Conservation (phyloP, 139 green algal species). For the Coelastrella sp. region DNA sequence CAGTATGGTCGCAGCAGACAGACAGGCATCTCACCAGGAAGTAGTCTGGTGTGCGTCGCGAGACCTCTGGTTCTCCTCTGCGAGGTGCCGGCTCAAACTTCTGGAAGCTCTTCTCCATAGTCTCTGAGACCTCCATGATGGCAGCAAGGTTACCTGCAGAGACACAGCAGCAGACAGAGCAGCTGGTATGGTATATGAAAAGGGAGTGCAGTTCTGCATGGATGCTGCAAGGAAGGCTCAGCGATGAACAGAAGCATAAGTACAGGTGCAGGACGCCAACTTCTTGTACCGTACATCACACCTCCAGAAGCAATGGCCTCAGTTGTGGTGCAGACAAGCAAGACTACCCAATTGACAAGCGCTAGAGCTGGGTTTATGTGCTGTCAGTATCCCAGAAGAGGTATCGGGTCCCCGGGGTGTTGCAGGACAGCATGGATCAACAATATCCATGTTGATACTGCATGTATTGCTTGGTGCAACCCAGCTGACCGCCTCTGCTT, state of each 20-base stretch:
- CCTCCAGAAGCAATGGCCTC: too few relatives aligned
- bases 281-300: too few relatives aligned
- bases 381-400: too few relatives aligned
- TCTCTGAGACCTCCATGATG: conserved; percentile 99
- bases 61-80: conserved; percentile 91
- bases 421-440: not conserved
- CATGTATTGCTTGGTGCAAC: not conserved
- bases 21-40: conserved; percentile 80
- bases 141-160: conserved; percentile 93
- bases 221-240: too few relatives aligned
- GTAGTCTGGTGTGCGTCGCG: conserved; percentile 89
- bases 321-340: too few relatives aligned
- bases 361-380: too few relatives aligned
- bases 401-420: not conserved
- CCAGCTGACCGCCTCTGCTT: not conserved
- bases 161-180: not conserved
- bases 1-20: too few relatives aligned
- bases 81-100: conserved; percentile 98
- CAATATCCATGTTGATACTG: not conserved
- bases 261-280: too few relatives aligned
- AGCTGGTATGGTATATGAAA: not conserved
- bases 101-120: conserved; percentile 90
- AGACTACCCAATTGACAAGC: too few relatives aligned
- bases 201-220: not conserved
- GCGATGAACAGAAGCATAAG: too few relatives aligned